phyloP scores from a whole-genome alignment of 1,139 yeast genomes.

The Geotrichum candidum region DNA sequence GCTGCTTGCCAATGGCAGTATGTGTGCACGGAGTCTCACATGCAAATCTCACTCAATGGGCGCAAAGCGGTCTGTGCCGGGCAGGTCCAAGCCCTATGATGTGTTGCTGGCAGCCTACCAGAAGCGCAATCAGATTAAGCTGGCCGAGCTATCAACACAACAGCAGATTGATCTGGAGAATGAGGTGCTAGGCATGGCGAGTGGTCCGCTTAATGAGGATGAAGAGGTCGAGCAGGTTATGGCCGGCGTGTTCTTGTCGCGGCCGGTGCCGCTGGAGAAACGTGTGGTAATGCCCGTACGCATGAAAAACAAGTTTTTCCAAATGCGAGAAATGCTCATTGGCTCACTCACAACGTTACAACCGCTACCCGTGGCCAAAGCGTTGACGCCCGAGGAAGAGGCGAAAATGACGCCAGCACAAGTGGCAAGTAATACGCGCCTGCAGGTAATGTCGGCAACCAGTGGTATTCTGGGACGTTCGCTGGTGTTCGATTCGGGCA shows the following conservation, averaged over 20 bases:
- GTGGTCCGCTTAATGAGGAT: conserved; percentile 51
- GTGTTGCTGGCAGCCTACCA: conserved; percentile 83
- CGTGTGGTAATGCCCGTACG: conserved; percentile 66
- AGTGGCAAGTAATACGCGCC: conserved; percentile 5
- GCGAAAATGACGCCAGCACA: conserved; percentile 9
- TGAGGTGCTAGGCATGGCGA: conserved; percentile 26
- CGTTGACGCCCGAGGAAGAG: neutral
- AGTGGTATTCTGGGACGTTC: conserved; percentile 35
- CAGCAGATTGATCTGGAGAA: conserved; percentile 35
- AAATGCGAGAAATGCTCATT: conserved; percentile 56
- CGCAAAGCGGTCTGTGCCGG: conserved; percentile 87
- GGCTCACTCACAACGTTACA: conserved; percentile 29
- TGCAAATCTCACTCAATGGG: conserved; percentile 99
- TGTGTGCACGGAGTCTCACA: conserved; percentile 89
- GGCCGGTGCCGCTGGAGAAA: conserved; percentile 75
- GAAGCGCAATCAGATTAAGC: conserved; percentile 82
- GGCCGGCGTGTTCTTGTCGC: conserved; percentile 78
- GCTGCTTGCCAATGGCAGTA: conserved; percentile 83
- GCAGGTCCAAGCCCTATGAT: conserved; percentile 90
- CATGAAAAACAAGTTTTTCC: conserved; percentile 62
- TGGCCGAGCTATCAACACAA: conserved; percentile 35
- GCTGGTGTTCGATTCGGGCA: conserved; percentile 30
- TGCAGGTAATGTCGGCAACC: conserved; percentile 32
- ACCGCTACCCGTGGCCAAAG: conserved; percentile 13
- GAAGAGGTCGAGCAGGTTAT: conserved; percentile 91